A percentile compares a stretch with the other conserved stretches of the same genome.
Evolutionary conservation across 345 rosid species (phyloP).

Genomic region (Limnanthes douglasii): DNA sequence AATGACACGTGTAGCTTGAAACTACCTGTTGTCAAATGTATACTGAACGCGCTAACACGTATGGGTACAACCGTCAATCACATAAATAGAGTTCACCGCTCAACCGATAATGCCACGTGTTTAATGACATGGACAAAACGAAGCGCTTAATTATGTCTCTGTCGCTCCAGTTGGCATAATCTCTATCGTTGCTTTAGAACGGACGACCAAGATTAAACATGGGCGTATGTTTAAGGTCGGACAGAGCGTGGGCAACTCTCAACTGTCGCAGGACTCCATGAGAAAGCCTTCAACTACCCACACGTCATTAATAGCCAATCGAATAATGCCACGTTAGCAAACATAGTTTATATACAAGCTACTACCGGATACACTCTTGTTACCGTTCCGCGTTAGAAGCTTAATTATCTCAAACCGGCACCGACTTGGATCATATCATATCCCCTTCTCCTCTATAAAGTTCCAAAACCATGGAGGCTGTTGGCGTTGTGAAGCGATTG

Average conservation of each 20-base stretch:
- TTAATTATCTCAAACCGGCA: too few relatives aligned
- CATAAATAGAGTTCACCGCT: too few relatives aligned
- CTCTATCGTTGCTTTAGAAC: conserved; percentile 1
- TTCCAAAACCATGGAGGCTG: conserved; percentile 16
- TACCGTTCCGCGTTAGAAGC: too few relatives aligned
- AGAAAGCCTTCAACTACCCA: conserved; percentile 8
- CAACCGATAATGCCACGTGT: too few relatives aligned
- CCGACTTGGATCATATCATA: too few relatives aligned
- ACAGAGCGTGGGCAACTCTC: conserved; percentile 19
- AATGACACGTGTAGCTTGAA: too few relatives aligned
- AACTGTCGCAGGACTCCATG: conserved; percentile 11
- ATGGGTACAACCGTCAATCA: too few relatives aligned
- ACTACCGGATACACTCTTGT: neutral
- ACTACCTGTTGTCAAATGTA: too few relatives aligned
- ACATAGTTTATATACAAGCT: conserved; percentile 4
- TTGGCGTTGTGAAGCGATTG: conserved; percentile 17
- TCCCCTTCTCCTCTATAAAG: too few relatives aligned
- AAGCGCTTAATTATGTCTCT: too few relatives aligned
- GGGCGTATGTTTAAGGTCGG: conserved; percentile 12
- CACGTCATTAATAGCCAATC: conserved; percentile 14
- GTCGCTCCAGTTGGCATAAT: neutral
- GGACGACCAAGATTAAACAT: neutral
- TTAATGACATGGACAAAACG: too few relatives aligned
- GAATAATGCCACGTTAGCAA: conserved; percentile 9
- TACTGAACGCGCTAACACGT: too few relatives aligned